Evolutionary conservation across 2,329 filamentous ascomycete genomes (phyloP), one percentile per base, ranked within the genome.

Genomic region (Curvularia sp.): DNA sequence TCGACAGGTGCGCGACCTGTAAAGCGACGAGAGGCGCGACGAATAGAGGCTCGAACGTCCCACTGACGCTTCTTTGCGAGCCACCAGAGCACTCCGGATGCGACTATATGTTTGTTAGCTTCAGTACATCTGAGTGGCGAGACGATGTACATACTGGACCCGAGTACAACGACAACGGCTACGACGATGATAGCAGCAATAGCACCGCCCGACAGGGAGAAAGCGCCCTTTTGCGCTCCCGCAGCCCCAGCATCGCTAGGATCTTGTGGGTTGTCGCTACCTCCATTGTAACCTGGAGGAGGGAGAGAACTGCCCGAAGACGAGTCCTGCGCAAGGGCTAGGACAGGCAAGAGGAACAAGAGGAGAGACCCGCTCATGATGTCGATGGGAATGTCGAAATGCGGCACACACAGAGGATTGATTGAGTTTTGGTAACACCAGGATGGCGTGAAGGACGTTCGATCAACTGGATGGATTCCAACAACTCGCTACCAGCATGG

Each of bases 1-100:
- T 70, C 68, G 51, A 71, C 60, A 26, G 63, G 63, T 20, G 69
- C 69, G 48, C 79, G 77, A 20, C 78, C 79, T 1, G 80, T 82
- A 44, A 82, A 59, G 26, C 80, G 78, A 43, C 79, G 76, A 15
- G 80, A 82, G 1, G 90, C 93, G 63, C 85, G 86, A 55, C 88
- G 85, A 57, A 96, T 82, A 30, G 84, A 89, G 72, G 91, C 86
- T 58, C 88, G 86, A 65, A 95, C 82, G 65, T 88, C 90, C 92
- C 92, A 95, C 76, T 93, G 90, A 47, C 88, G 86, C 80, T 92
- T 93, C 82, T 95, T 95, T 55, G 92, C 90, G 38, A 94, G 75
- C 75, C 89, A 92, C 80, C 90, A 96, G 28, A 95, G 85, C 2
- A 86, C 79, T 2, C 87, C 85, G 33, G 85, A 88, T 22, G 82